Conservation (phyloP, 2,329 filamentous ascomycete species). For the Mycosphaerelloides madeirae region DNA sequence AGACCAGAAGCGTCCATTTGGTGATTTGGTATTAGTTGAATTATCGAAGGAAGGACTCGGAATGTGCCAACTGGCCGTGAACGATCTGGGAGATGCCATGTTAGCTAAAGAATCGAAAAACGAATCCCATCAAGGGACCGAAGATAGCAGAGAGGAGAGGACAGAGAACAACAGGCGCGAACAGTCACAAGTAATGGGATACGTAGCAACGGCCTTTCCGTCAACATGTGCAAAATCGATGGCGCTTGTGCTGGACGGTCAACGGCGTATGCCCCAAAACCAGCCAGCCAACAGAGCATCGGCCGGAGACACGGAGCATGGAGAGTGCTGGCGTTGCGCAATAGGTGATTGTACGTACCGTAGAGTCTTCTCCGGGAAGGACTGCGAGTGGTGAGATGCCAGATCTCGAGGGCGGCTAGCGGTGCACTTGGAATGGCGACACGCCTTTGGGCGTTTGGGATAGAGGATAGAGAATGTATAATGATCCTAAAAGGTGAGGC, state of each 20-base stretch:
- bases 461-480: constrained; percentile 18
- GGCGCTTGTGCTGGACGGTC: constrained; percentile 21
- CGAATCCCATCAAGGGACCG: constrained; percentile 2
- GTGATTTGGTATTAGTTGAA: constrained; percentile 10
- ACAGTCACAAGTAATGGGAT: constrained; percentile 1
- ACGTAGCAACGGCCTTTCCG: constrained; percentile 7
- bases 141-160: background rate
- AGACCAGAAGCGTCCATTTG: constrained; percentile 26
- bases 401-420: constrained; percentile 30
- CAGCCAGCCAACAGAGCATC: constrained; percentile 13
- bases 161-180: constrained; percentile 2
- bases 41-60: constrained; percentile 15
- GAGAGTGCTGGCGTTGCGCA: constrained; percentile 18
- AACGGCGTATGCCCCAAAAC: constrained; percentile 12
- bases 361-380: constrained; percentile 31
- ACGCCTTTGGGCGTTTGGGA: constrained; percentile 18
- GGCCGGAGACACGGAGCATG: constrained; percentile 10
- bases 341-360: constrained; percentile 27
- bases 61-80: constrained; percentile 24
- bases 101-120: constrained; percentile 14
- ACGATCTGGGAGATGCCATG: constrained; percentile 28
- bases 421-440: constrained; percentile 24
- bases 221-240: constrained; percentile 15
- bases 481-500: constrained; percentile 13
- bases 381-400: constrained; percentile 30